Evolutionary conservation across 2,329 filamentous ascomycete genomes (phyloP).

Genomic region (Tolypocladium ovalisporum): DNA sequence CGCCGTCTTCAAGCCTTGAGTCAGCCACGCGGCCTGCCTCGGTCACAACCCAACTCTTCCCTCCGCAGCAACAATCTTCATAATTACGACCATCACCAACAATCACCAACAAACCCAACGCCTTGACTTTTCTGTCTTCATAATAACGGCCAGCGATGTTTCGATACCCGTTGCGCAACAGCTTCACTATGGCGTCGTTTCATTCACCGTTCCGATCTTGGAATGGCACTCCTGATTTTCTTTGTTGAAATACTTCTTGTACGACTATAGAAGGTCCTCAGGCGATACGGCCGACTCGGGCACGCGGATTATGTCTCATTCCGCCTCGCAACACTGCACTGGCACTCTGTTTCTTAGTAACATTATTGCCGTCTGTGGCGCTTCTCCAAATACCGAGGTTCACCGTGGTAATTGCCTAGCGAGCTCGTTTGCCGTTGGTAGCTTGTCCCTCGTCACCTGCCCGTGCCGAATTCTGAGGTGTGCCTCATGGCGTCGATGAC

Average conservation of each 20-base stretch:
- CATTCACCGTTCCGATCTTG: background rate
- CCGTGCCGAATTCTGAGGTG: background rate
- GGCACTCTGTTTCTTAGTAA: background rate
- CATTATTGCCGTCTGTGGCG: background rate
- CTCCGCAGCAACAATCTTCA: background rate
- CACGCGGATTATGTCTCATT: background rate
- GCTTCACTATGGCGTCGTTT: background rate
- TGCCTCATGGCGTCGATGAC: background rate
- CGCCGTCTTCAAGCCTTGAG: conserved; percentile 36
- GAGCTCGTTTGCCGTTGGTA: background rate
- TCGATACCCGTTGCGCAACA: background rate
- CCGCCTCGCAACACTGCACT: background rate
- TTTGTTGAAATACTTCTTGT: background rate
- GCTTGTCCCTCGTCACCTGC: background rate
- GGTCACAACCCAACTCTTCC: background rate
- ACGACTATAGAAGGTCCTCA: background rate
- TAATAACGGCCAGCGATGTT: background rate
- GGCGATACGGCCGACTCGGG: background rate
- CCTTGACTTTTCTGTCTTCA: background rate
- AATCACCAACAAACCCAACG: background rate
- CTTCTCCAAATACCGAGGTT: no score
- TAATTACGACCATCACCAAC: no score
- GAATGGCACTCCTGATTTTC: background rate
- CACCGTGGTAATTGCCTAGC: background rate
- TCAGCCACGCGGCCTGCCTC: background rate